These are phyloP conservation scores for Suillus decipiens DNA, from an alignment of 768 basidiomycete genomes.

Conservation along the genomic window DNA sequence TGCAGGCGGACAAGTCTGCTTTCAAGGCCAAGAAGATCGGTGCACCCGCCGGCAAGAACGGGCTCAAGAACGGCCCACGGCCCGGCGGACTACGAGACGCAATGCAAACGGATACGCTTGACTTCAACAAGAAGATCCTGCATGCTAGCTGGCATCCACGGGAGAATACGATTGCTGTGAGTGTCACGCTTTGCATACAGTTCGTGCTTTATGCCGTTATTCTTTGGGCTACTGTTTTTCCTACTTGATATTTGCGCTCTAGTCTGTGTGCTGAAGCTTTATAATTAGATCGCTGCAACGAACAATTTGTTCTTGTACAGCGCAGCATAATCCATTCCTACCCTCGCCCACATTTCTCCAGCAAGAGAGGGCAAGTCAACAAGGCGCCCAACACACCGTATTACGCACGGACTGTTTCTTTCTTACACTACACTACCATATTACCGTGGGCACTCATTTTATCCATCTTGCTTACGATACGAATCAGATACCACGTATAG, in stretches of 20 bases:
- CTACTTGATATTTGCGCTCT: constrained; percentile 7
- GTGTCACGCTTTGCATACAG: constrained; percentile 30
- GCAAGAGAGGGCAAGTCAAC: constrained; percentile 10
- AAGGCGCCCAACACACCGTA: constrained; percentile 22
- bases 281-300: constrained; percentile 84
- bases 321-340: constrained; percentile 38
- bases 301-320: constrained; percentile 38
- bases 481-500: constrained; percentile 25
- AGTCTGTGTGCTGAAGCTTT: neutral
- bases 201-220: neutral
- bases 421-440: constrained; percentile 15
- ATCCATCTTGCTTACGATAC: constrained; percentile 35
- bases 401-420: constrained; percentile 18
- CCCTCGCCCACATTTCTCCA: constrained; percentile 2
- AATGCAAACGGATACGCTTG: constrained; percentile 83
- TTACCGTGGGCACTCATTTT: constrained; percentile 8
- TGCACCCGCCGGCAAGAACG: constrained; percentile 73
- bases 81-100: constrained; percentile 71
- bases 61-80: constrained; percentile 72
- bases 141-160: constrained; percentile 97
- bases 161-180: constrained; percentile 96
- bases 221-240: neutral
- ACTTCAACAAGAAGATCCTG: constrained; percentile 97
- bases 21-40: constrained; percentile 99
- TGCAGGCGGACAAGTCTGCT: constrained; percentile 98